Percentiles rank a stretch among this genome's conserved stretches.
phyloP scores from a whole-genome alignment of 2,329 filamentous ascomycete genomes.

The Penicillium vulpinum region DNA sequence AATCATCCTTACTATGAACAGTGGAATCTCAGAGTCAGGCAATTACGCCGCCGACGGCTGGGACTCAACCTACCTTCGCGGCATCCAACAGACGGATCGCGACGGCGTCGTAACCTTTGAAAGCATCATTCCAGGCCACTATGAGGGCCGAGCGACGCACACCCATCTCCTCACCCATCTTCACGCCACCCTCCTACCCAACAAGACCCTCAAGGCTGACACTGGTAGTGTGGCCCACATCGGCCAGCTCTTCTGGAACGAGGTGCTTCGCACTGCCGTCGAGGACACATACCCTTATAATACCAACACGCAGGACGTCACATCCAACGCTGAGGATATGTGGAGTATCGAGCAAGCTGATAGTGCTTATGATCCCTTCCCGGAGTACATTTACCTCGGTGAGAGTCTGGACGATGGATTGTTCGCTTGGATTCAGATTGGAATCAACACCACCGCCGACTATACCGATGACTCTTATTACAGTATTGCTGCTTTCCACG shows the following conservation, averaged over 20 bases:
- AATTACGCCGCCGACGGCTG: constrained; percentile 33
- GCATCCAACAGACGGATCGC: constrained; percentile 48
- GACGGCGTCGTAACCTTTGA: constrained; percentile 53
- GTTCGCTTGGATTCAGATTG: constrained; percentile 53
- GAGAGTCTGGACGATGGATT: constrained; percentile 50
- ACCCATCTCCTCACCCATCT: constrained; percentile 53
- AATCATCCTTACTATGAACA: constrained; percentile 4
- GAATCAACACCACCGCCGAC: constrained; percentile 44
- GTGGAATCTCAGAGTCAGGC: constrained; percentile 29
- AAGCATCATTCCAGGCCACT: constrained; percentile 52
- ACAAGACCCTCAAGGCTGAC: constrained; percentile 49
- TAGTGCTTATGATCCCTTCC: constrained; percentile 52
- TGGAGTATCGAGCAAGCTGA: constrained; percentile 43
- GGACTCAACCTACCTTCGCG: constrained; percentile 51
- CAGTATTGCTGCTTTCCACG: constrained; percentile 20
- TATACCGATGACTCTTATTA: constrained; percentile 24
- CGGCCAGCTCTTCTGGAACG: constrained; percentile 54
- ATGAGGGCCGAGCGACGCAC: constrained; percentile 49
- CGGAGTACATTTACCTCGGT: constrained; percentile 57
- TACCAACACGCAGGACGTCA: constrained; percentile 33
- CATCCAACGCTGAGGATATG: constrained; percentile 47
- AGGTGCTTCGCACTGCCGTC: constrained; percentile 47
- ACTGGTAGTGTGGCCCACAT: constrained; percentile 49
- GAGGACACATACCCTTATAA: constrained; percentile 44
- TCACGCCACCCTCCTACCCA: constrained; percentile 39